phyloP scores from a whole-genome alignment of 768 basidiomycete genomes.

The Mycena maculata region DNA sequence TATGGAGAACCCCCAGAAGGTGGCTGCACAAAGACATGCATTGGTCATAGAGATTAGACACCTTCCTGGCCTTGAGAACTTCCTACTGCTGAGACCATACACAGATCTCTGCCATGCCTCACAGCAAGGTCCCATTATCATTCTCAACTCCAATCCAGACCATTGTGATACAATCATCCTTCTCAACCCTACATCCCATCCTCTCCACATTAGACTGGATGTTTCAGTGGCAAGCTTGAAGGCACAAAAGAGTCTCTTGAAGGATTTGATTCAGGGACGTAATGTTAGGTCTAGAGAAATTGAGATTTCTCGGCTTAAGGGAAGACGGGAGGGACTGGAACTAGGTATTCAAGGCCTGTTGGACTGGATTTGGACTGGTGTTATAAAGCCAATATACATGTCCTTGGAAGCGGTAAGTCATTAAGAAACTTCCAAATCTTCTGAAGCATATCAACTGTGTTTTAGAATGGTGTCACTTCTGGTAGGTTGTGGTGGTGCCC shows the following conservation, averaged over 20 bases:
- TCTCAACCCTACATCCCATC: background rate
- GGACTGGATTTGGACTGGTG: background rate
- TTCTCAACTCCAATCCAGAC: background rate
- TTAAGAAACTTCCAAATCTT: background rate
- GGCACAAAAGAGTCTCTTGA: background rate
- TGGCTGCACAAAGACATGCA: background rate
- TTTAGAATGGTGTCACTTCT: background rate
- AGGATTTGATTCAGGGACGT: background rate
- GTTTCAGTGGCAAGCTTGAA: no score
- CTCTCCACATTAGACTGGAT: conserved; percentile 8
- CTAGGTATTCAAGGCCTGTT: background rate
- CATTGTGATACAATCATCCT: conserved; percentile 10
- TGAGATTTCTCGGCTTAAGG: background rate
- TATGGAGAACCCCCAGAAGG: background rate
- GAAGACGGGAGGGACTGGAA: no score
- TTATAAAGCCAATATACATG: background rate
- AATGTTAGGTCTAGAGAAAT: background rate
- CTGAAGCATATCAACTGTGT: no score
- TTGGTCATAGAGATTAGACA: conserved; percentile 2
- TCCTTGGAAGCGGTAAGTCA: background rate
- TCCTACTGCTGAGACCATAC: conserved; percentile 3
- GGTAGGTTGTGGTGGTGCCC: conserved; percentile 5
- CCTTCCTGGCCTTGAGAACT: conserved; percentile 1
- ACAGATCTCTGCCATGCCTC: background rate
- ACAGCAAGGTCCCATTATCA: background rate